phyloP scores from a whole-genome alignment of 176 grass and related monocot genomes.

The Echinochloa phyllopogon region DNA sequence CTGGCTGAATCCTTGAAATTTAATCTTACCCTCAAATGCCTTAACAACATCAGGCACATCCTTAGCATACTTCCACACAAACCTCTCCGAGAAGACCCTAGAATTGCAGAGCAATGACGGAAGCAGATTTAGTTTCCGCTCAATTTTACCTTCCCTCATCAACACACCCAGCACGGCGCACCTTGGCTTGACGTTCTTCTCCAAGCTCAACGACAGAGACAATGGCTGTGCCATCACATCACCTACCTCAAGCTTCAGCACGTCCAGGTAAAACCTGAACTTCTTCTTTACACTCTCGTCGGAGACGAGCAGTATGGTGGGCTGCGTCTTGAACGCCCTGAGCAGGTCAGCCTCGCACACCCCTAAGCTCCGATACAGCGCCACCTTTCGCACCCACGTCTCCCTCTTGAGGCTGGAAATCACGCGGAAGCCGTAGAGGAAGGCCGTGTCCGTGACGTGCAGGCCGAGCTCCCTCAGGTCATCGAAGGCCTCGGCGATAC shows the following conservation, averaged over 20 bases:
- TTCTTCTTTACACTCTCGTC: conserved; percentile 29
- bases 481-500: conserved; percentile 35
- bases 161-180: conserved; percentile 40
- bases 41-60: conserved; percentile 25
- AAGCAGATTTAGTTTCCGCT: background rate
- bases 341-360: conserved; percentile 33
- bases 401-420: conserved; percentile 20
- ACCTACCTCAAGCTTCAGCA: background rate
- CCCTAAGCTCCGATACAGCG: conserved; percentile 49
- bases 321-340: conserved; percentile 45
- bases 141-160: conserved; percentile 14
- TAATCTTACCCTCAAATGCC: conserved; percentile 24
- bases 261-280: conserved; percentile 27
- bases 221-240: conserved; percentile 2
- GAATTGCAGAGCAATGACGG: background rate
- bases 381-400: conserved; percentile 47
- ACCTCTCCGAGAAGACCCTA: background rate
- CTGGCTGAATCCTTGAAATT: conserved; percentile 15
- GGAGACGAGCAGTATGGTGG: background rate
- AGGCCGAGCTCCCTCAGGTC: conserved; percentile 34
- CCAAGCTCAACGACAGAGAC: conserved; percentile 37
- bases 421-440: conserved; percentile 29
- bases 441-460: background rate
- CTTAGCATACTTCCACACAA: conserved; percentile 12
- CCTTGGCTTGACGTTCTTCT: conserved; percentile 42